Conservation (phyloP, 805 yeast genomes). For the Candida broadrunensis region DNA sequence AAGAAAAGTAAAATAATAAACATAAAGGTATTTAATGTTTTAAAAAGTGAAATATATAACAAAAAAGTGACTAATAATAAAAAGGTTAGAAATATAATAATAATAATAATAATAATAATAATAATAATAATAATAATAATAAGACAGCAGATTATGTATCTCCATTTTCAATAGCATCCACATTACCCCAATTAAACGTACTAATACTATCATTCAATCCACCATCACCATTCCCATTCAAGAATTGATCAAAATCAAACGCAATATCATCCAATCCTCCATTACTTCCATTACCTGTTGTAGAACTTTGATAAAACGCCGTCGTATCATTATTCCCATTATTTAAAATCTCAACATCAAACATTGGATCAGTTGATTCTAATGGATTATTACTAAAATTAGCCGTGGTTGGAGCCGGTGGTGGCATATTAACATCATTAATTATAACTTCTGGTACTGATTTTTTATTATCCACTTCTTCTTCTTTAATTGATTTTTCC, state of each 20-base stretch:
- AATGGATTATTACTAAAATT: constrained; percentile 10
- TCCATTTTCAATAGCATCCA: constrained; percentile 24
- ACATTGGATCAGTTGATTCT: constrained; percentile 24
- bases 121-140: no score
- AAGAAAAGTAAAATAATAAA: no score
- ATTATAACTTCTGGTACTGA: neutral
- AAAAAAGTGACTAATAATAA: no score
- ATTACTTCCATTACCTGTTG: neutral
- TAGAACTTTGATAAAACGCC: constrained; percentile 7
- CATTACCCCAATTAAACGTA: constrained; percentile 40
- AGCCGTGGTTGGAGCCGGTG: constrained; percentile 1
- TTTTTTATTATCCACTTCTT: constrained; percentile 5
- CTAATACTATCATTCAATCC: constrained; percentile 31
- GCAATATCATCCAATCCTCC: constrained; percentile 41
- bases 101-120: no score
- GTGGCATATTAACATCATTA: constrained; percentile 1
- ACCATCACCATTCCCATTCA: constrained; percentile 32
- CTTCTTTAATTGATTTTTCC: constrained; percentile 26
- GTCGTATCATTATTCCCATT: constrained; percentile 2
- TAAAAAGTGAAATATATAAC: no score
- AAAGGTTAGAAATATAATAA: no score
- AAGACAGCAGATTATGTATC: neutral
- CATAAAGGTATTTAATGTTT: no score
- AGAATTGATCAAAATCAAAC: constrained; percentile 41
- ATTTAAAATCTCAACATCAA: constrained; percentile 30